Conservation (phyloP, 2,329 filamentous ascomycete species). For the Xylaria sp. region DNA sequence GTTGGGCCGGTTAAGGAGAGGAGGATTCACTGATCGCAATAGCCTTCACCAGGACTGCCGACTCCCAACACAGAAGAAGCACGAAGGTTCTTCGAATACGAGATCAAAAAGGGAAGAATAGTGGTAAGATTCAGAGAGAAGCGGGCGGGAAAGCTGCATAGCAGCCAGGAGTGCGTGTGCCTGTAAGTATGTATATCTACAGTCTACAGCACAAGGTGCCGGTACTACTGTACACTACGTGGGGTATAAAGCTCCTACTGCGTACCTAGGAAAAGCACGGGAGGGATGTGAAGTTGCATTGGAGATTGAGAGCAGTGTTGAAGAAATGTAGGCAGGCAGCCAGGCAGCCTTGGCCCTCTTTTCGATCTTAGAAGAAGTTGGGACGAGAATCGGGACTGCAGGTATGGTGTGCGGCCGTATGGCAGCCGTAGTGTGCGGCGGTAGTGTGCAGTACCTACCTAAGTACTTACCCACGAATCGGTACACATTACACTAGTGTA, state of each 20-base stretch:
- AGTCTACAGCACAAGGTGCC: background rate
- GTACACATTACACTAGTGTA: background rate
- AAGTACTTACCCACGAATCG: no score
- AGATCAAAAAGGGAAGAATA: slow-evolving; percentile 33
- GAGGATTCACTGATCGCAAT: background rate
- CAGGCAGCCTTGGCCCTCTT: slow-evolving; percentile 1
- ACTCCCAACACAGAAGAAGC: background rate
- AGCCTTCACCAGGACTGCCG: background rate
- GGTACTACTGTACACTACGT: no score
- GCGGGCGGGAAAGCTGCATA: slow-evolving; percentile 9
- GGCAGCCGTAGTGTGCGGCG: background rate
- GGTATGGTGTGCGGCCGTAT: background rate
- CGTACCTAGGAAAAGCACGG: no score
- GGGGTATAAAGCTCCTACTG: no score
- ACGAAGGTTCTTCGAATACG: slow-evolving; percentile 27
- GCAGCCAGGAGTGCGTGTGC: background rate
- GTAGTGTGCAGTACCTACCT: background rate
- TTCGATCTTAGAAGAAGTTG: background rate
- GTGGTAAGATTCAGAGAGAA: slow-evolving; percentile 8
- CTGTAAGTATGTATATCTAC: background rate
- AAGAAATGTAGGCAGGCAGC: background rate
- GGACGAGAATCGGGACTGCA: background rate
- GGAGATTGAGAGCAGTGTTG: background rate
- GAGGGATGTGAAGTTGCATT: slow-evolving; percentile 9
- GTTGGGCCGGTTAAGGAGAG: background rate